Percentiles rank a stretch among this genome's conserved stretches.
These are phyloP conservation scores for Fusarium torulosum DNA, from an alignment of 2,329 filamentous ascomycete species.

Conservation along the genomic window DNA sequence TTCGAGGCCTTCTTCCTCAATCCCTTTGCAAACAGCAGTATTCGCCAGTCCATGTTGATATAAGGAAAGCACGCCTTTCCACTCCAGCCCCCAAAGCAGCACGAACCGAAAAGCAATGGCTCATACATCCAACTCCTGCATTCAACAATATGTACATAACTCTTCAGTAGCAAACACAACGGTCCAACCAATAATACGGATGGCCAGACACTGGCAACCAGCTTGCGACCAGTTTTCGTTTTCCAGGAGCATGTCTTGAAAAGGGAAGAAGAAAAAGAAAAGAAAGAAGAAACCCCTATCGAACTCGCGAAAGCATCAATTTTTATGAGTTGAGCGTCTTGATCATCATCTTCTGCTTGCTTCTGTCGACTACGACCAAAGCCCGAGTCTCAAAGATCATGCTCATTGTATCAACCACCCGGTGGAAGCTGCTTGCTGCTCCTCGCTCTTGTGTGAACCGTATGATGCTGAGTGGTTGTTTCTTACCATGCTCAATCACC, in stretches of 20 bases:
- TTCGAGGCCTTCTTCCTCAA: background rate
- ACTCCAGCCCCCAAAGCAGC: conserved; percentile 16
- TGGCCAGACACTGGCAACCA: background rate
- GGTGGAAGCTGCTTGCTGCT: conserved; percentile 90
- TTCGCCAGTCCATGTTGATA: conserved; percentile 29
- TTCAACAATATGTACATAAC: conserved; percentile 30
- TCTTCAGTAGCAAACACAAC: conserved; percentile 9
- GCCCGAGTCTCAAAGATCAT: conserved; percentile 73
- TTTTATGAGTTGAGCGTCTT: conserved; percentile 70
- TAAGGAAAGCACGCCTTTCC: conserved; percentile 20
- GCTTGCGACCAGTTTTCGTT: background rate
- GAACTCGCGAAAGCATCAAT: background rate
- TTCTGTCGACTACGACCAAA: conserved; percentile 76
- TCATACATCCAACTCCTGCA: conserved; percentile 44
- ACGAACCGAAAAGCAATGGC: conserved; percentile 33
- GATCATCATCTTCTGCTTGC: conserved; percentile 79
- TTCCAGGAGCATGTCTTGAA: background rate
- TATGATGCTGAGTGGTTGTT: conserved; percentile 80
- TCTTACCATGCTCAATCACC: conserved; percentile 85
- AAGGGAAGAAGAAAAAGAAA: background rate
- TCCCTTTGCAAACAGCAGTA: conserved; percentile 20
- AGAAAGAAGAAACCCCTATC: background rate
- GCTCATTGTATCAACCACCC: conserved; percentile 82
- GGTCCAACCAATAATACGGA: conserved; percentile 20
- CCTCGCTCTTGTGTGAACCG: conserved; percentile 91